phyloP scores from a whole-genome alignment of 306 rosid genomes.

The Albizia julibrissin region DNA sequence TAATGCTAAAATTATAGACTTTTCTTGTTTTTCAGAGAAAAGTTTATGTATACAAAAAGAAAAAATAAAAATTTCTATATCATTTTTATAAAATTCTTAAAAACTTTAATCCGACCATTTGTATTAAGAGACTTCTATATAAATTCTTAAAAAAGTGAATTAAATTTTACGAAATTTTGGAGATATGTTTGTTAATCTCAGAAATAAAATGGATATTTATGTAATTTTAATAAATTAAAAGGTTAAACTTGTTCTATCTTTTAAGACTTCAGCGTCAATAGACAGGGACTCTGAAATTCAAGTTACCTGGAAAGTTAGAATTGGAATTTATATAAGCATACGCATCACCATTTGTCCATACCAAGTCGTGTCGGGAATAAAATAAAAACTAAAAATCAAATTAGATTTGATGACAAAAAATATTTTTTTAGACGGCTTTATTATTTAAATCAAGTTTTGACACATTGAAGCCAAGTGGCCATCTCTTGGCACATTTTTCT shows the following conservation, averaged over 20 bases:
- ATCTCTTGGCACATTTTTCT: background rate
- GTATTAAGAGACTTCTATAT: background rate
- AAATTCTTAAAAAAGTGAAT: background rate
- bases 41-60: too few relatives aligned
- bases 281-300: background rate
- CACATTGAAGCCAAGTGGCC: background rate
- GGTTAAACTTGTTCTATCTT: too few relatives aligned
- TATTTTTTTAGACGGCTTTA: background rate
- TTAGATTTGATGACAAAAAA: background rate
- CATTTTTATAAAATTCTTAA: too few relatives aligned
- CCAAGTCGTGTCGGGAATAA: background rate
- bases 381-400: background rate
- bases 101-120: too few relatives aligned
- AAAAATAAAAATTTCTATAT: too few relatives aligned
- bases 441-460: background rate
- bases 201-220: background rate
- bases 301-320: background rate
- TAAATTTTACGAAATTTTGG: too few relatives aligned
- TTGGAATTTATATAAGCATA: background rate
- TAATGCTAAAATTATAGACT: too few relatives aligned
- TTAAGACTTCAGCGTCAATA: too few relatives aligned
- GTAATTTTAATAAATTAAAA: too few relatives aligned
- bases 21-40: too few relatives aligned
- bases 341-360: background rate
- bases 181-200: background rate